Evolutionary conservation across 1,284 basidiomycete genomes (phyloP), one percentile per base, ranked within the genome.

Genomic region (Ceratobasidium papillatum): DNA sequence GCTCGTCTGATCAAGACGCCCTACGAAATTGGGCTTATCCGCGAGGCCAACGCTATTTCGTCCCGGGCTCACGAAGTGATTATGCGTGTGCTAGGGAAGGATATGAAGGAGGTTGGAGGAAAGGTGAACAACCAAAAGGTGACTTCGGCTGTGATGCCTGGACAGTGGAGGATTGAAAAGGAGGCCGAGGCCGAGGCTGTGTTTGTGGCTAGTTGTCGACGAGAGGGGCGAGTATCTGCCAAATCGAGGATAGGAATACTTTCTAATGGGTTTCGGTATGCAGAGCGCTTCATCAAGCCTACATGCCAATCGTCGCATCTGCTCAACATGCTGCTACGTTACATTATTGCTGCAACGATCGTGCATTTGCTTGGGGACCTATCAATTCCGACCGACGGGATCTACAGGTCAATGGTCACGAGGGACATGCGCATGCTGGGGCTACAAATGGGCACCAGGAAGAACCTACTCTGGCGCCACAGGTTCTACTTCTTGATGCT

Each of bases 111-210:
- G 30, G 85, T 81, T 4, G 79, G 84, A 27, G 86, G 83, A 3
- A 84, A 86, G 30, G 84, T 74, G 79, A 52, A 84, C 5, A 86
- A 84, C 0, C 86, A 85, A 12, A 83, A 87, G 30, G 91, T 90
- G 0, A 51, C n/a, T 3, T 41, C 56, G 69, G 69, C 69, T 12
- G 83, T 87, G 3, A 81, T 95, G 3, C 89, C 89, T 0, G 85
- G 88, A 1, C 90, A 94, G 79, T 96, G 95, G 92, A 84, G 94
- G 65, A 93, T 96, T 22, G 89, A 94, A 84, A 93, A 92, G 79
- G 95, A 98, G 82, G 91, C 89, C 0, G 95, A 96, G 81, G 95
- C 94, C 0, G 95, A 96, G 80, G 95, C 94, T 0, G 86, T 96
- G 3, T 98, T 97, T 77, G 92, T 95, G 2, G 94, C 94, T 1